Base-by-base conservation (phyloP, 805 yeast species). In the Grigorovia humatica region DNA sequence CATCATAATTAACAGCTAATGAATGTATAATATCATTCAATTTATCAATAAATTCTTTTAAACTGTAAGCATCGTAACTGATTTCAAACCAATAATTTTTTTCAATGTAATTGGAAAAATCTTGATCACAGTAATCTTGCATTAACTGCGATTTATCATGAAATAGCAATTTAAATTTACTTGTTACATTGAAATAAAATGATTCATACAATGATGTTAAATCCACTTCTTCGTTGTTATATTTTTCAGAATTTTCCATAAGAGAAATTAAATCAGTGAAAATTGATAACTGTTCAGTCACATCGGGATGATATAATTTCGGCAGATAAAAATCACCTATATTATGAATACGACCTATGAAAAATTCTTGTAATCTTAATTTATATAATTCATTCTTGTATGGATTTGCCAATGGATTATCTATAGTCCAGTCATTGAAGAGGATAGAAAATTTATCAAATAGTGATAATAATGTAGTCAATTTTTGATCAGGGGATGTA, bases 281-380 rank as follows among this genome's bases (percentile, higher is more conserved):
- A 13, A 32, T 42, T 15, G 46, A 46, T 3, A 41, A 23, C 27
- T 43, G 42, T 19, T 43, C 42, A 5, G 35, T 18, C 20, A 43
- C 40, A 18, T 45, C 30, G 15, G 51, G 52, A 2, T 54, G 48
- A 8, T 54, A 52, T 38, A 66, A 49, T 30, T 64, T 53, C 43
- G 70, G 69, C 13, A 66, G 40, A 49, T 63, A 65, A 46, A 66
- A 66, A 52, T 66, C 70, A 35, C 70, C 70, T 29, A 65, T 56
- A 12, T 60, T 55, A 1, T 64, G 62, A 1, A 66, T 58, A 48
- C 68, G 57, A 3, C 65, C 67, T n/a, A 66, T 51, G 43, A 65
- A 62, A 46, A 66, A 66, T 45, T 66, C 70, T 43, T 59, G 59
- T 23, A 58, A 53, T 48, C 70, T 61, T 30, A 65, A 35, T 51